Percentiles rank a stretch among this genome's conserved stretches.
These are phyloP conservation scores for Solanum dulcamara DNA, from an alignment of 257 asterid species.

Conservation along the genomic window DNA sequence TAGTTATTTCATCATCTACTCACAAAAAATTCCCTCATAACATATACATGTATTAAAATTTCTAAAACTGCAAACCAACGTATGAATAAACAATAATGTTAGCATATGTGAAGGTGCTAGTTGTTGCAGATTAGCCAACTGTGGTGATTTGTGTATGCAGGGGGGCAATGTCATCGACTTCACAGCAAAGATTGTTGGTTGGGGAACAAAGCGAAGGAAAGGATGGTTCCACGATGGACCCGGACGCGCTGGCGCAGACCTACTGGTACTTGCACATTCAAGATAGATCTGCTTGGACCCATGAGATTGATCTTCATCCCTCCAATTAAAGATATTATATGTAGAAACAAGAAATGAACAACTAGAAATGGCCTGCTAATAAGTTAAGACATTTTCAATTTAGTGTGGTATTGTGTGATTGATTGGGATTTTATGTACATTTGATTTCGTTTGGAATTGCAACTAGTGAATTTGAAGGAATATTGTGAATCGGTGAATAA, in stretches of 20 bases:
- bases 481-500: background rate
- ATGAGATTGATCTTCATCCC: slow-evolving; percentile 6
- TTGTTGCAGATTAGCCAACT: background rate
- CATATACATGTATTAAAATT: too few species aligned
- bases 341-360: background rate
- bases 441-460: background rate
- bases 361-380: background rate
- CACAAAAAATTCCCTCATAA: too few species aligned
- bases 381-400: background rate
- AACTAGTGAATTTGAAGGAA: background rate
- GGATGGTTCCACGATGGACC: slow-evolving; percentile 35
- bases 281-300: slow-evolving; percentile 6
- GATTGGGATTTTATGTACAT: background rate
- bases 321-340: background rate
- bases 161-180: slow-evolving; percentile 5
- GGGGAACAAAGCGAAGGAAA: slow-evolving; percentile 9
- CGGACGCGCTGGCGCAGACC: slow-evolving; percentile 8
- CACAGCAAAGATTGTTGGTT: too few species aligned
- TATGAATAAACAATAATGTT: too few species aligned
- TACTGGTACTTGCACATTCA: slow-evolving; percentile 8
- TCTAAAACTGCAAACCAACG: too few species aligned
- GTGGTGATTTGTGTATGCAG: slow-evolving; percentile 5
- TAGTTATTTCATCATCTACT: too few species aligned
- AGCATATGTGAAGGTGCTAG: background rate
- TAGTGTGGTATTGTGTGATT: background rate